phyloP scores from a whole-genome alignment of 2,329 filamentous ascomycete species.

The Neobulgaria alba region DNA sequence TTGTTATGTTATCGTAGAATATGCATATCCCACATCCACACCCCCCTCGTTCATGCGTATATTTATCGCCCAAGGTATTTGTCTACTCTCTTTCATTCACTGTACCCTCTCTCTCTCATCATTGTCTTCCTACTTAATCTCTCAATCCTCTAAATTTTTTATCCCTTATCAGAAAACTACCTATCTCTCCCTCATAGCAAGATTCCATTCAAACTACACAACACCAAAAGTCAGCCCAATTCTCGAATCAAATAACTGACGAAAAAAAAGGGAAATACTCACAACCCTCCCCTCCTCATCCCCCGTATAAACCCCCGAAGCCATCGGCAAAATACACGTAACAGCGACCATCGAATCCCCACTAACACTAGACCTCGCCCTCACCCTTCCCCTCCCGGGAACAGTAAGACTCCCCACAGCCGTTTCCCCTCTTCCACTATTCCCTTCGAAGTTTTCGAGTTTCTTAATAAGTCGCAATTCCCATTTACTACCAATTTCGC shows the following conservation, averaged over 20 bases:
- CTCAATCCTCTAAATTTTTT: neutral
- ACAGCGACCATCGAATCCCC: constrained; percentile 58
- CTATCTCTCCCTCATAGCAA: constrained; percentile 4
- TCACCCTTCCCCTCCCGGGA: constrained; percentile 17
- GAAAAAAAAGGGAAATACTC: constrained; percentile 33
- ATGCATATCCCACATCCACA: too few relatives aligned
- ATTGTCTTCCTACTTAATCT: neutral
- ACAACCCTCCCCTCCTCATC: constrained; percentile 91
- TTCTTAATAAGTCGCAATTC: constrained; percentile 67
- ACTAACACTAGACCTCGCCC: constrained; percentile 8
- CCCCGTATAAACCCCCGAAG: constrained; percentile 80
- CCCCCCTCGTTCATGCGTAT: too few relatives aligned
- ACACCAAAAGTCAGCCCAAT: constrained; percentile 6
- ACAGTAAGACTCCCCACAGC: constrained; percentile 15
- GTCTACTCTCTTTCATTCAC: too few relatives aligned
- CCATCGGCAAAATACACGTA: constrained; percentile 77
- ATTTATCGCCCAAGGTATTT: too few relatives aligned
- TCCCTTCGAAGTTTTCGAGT: constrained; percentile 70
- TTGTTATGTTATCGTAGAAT: too few relatives aligned
- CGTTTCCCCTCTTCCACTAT: constrained; percentile 38
- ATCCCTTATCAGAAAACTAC: too few relatives aligned
- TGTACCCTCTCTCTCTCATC: neutral
- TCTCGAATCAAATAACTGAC: neutral
- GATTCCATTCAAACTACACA: constrained; percentile 18
- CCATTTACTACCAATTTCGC: constrained; percentile 32